Conservation (phyloP, 2,329 filamentous ascomycete species). For the Calonectria fujianensis region DNA sequence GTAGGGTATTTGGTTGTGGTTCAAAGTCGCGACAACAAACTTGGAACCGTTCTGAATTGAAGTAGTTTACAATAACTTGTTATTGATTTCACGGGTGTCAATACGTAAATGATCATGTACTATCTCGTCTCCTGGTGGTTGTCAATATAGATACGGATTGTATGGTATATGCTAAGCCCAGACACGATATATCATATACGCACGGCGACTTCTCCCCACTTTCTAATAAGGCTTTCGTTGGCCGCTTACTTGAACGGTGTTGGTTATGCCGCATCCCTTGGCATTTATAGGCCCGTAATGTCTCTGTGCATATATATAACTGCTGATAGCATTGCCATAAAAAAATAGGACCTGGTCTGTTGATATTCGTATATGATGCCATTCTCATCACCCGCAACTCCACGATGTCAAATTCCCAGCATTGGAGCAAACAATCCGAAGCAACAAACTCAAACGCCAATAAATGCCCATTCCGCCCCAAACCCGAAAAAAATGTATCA, state of each 20-base stretch:
- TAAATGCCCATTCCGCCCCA: conserved; percentile 22
- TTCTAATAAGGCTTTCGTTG: conserved; percentile 39
- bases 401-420: not conserved
- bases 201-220: conserved; percentile 21
- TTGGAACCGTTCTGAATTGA: not conserved
- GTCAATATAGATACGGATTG: not conserved
- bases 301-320: not conserved
- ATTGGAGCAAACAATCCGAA: not conserved
- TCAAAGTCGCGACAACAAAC: not conserved
- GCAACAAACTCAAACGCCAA: conserved; percentile 6
- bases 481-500: conserved; percentile 25
- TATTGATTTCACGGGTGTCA: not conserved
- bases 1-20: not conserved
- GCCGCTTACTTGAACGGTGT: not conserved
- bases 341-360: no score
- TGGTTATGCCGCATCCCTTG: not conserved
- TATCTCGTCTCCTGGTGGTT: not conserved
- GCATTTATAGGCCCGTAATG: not conserved
- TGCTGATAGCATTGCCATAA: not conserved
- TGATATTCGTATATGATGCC: not conserved
- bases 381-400: conserved; percentile 21
- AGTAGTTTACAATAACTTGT: not conserved
- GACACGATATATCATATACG: not conserved
- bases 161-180: no score
- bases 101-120: not conserved